A percentile compares a stretch with the other conserved stretches of the same genome.
phyloP scores from a whole-genome alignment of 2,329 filamentous ascomycete genomes.

The Didymella keratinophila region DNA sequence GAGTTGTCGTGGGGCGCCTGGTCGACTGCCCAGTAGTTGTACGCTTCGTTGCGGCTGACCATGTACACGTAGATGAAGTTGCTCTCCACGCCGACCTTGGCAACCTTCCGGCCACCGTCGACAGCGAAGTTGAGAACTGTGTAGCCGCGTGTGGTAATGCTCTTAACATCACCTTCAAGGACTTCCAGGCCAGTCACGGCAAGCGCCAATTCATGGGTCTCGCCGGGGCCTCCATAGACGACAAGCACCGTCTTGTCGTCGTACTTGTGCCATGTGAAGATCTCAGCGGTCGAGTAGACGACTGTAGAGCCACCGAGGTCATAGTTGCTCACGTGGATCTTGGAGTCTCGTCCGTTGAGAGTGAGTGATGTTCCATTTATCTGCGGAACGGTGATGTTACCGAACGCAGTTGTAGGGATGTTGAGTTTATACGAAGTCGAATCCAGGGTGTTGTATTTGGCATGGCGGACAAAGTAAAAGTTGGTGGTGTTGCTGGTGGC shows the following conservation, averaged over 20 bases:
- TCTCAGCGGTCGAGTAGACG: constrained; percentile 73
- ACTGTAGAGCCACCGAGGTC: constrained; percentile 66
- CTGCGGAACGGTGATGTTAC: constrained; percentile 65
- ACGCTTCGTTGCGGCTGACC: constrained; percentile 70
- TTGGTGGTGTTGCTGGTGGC: constrained; percentile 63
- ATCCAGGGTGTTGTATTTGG: constrained; percentile 66
- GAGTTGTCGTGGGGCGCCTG: constrained; percentile 42
- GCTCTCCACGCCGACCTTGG: constrained; percentile 54
- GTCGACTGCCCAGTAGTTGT: constrained; percentile 73
- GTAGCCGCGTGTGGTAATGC: constrained; percentile 51
- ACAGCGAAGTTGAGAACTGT: constrained; percentile 65
- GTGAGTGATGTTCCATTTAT: constrained; percentile 62
- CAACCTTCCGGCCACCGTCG: constrained; percentile 61
- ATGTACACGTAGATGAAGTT: constrained; percentile 64
- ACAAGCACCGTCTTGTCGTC: constrained; percentile 66
- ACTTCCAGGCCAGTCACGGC: constrained; percentile 46
- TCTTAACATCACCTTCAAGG: constrained; percentile 54
- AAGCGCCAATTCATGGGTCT: constrained; percentile 69
- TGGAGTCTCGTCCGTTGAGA: constrained; percentile 70
- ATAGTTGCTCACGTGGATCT: constrained; percentile 72
- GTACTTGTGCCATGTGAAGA: constrained; percentile 73
- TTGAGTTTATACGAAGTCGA: constrained; percentile 70
- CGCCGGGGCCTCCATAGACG: constrained; percentile 68
- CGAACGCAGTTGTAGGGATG: constrained; percentile 66
- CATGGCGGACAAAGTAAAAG: constrained; percentile 73